phyloP scores from a whole-genome alignment of 169 alveolate species.

The Pseudocohnilembus persalinus region DNA sequence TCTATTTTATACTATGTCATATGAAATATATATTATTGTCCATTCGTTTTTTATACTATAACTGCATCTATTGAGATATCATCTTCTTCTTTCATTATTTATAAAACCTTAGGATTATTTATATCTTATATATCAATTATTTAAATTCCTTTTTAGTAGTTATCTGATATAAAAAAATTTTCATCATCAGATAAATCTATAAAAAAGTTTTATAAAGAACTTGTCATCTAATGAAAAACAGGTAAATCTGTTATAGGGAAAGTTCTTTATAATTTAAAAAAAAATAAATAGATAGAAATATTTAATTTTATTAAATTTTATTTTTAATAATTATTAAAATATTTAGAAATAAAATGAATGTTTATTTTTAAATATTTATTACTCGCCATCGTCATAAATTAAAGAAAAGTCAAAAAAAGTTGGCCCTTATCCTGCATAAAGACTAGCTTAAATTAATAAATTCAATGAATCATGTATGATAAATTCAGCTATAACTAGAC shows the following conservation, averaged over 20 bases:
- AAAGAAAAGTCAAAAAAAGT: too few relatives aligned
- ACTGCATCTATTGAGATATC: not conserved
- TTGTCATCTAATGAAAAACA: not conserved
- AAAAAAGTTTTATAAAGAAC: not conserved
- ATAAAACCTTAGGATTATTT: not conserved
- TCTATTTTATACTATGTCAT: not conserved
- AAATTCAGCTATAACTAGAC: too few relatives aligned
- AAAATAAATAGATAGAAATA: too few relatives aligned
- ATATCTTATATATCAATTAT: not conserved
- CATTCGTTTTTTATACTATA: not conserved
- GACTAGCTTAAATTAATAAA: too few relatives aligned
- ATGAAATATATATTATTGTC: not conserved
- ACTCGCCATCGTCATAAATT: too few relatives aligned
- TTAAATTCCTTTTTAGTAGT: not conserved
- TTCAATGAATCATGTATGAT: too few relatives aligned
- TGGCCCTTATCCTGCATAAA: too few relatives aligned
- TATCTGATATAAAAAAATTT: not conserved
- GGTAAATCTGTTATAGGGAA: not conserved
- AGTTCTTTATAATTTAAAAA: too few relatives aligned
- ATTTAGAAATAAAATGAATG: too few relatives aligned
- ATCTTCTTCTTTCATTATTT: not conserved
- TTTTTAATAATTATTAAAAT: too few relatives aligned
- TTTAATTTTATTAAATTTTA: too few relatives aligned
- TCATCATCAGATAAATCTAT: not conserved
- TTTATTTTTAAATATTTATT: too few relatives aligned